A percentile compares a stretch with the other conserved stretches of the same genome.
phyloP scores from a whole-genome alignment of 371 early-diverging fungal species.

The Blakeslea trispora region DNA sequence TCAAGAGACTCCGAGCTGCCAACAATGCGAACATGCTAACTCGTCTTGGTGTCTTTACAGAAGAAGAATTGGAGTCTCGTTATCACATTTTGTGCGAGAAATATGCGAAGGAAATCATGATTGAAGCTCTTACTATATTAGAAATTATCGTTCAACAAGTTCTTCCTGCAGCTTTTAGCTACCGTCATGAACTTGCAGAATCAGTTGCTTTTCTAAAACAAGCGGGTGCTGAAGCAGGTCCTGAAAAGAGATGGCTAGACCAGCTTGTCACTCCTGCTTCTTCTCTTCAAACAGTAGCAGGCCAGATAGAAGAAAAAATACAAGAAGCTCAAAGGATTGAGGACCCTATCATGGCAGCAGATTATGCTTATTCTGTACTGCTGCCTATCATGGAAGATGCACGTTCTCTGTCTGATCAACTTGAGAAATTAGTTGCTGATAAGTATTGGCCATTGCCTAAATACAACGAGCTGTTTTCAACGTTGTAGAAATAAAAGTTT shows the following conservation, averaged over 20 bases:
- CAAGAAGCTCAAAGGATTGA: slow-evolving; percentile 54
- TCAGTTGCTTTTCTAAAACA: slow-evolving; percentile 67
- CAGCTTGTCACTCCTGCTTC: slow-evolving; percentile 62
- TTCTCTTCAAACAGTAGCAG: slow-evolving; percentile 56
- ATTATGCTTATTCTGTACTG: slow-evolving; percentile 59
- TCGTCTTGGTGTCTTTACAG: slow-evolving; percentile 80
- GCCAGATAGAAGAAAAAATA: slow-evolving; percentile 56
- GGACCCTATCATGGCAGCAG: slow-evolving; percentile 68
- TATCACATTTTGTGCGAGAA: slow-evolving; percentile 94
- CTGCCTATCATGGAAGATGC: slow-evolving; percentile 71
- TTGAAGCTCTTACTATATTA: slow-evolving; percentile 91
- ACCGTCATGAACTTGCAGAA: slow-evolving; percentile 86
- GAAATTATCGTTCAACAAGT: slow-evolving; percentile 80
- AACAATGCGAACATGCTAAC: slow-evolving; percentile 77
- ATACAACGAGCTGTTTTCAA: slow-evolving; percentile 92
- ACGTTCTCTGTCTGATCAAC: slow-evolving; percentile 73
- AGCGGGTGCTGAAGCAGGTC: slow-evolving; percentile 53
- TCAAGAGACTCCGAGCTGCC: slow-evolving; percentile 70
- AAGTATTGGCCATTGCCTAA: slow-evolving; percentile 95
- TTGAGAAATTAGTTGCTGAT: slow-evolving; percentile 84
- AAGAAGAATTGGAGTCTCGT: slow-evolving; percentile 86
- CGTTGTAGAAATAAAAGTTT: slow-evolving; percentile 39
- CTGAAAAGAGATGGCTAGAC: slow-evolving; percentile 74
- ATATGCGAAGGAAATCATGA: slow-evolving; percentile 92
- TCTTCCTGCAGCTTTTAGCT: slow-evolving; percentile 84